Evolutionary conservation across 192 early-diverging fungal genomes (phyloP).

Genomic region (Backusella australiensis): DNA sequence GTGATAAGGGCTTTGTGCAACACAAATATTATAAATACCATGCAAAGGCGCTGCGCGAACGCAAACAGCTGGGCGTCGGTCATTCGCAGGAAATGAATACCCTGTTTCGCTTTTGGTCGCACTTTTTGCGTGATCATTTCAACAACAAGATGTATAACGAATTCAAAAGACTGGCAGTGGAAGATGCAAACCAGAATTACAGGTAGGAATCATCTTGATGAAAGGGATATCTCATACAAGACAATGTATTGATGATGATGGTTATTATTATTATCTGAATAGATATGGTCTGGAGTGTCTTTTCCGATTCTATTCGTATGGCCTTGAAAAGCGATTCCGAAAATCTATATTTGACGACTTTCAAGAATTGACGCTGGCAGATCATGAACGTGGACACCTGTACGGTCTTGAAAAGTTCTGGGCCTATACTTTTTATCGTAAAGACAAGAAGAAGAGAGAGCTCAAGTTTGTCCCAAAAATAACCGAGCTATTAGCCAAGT

Average conservation of each 20-base stretch:
- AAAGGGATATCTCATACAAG: neutral
- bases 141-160: constrained; percentile 92
- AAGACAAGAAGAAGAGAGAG: constrained; percentile 67
- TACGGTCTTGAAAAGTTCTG: constrained; percentile 97
- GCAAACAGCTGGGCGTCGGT: constrained; percentile 84
- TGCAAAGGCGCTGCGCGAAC: constrained; percentile 89
- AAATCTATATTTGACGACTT: constrained; percentile 87
- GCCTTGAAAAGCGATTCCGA: constrained; percentile 87
- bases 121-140: constrained; percentile 96
- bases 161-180: constrained; percentile 90
- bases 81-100: constrained; percentile 97
- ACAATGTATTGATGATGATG: neutral
- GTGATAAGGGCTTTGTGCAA: constrained; percentile 97
- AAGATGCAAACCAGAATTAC: constrained; percentile 84
- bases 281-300: constrained; percentile 91
- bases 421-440: constrained; percentile 89
- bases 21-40: constrained; percentile 96
- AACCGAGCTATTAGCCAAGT: neutral
- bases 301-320: constrained; percentile 97
- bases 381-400: constrained; percentile 69
- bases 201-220: constrained; percentile 30
- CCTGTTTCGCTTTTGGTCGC: constrained; percentile 92
- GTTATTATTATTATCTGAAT: neutral
- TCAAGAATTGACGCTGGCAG: constrained; percentile 74
- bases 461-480: neutral